These are phyloP conservation scores for Botryosphaeria dothidea DNA, from an alignment of 2,329 filamentous ascomycete species.

Conservation along the genomic window DNA sequence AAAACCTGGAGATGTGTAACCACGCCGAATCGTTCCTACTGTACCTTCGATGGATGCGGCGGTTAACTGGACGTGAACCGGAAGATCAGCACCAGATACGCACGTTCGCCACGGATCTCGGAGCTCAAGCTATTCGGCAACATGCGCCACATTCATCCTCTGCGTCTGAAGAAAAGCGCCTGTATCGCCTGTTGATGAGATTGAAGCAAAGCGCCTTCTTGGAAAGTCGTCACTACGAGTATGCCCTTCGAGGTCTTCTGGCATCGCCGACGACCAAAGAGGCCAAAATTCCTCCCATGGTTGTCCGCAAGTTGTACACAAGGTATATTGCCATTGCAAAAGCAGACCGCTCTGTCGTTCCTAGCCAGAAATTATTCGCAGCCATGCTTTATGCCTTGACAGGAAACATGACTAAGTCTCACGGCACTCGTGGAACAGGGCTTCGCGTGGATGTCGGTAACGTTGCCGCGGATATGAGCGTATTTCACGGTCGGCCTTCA, in stretches of 20 bases:
- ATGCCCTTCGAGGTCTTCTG: neutral
- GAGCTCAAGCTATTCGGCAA: neutral
- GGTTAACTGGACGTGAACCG: neutral
- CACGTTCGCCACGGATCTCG: neutral
- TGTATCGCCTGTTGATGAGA: constrained; percentile 9
- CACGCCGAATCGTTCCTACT: neutral
- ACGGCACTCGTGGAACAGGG: neutral
- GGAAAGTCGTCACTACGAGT: neutral
- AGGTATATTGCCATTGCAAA: neutral
- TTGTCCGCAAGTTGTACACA: neutral
- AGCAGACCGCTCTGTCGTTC: neutral
- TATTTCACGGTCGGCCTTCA: neutral
- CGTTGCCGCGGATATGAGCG: neutral
- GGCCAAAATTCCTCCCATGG: neutral
- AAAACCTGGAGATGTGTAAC: neutral
- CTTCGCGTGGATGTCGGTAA: neutral
- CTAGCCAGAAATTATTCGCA: neutral
- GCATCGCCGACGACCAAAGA: neutral
- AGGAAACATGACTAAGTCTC: neutral
- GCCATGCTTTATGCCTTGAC: neutral
- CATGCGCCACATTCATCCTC: neutral
- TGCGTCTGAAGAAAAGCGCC: neutral
- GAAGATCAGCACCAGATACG: neutral
- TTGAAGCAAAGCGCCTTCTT: neutral
- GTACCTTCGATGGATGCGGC: neutral